A percentile compares a stretch with the other conserved stretches of the same genome.
These are phyloP conservation scores for Penicillium sclerotigenum DNA, from an alignment of 2,329 filamentous ascomycete species.

Conservation along the genomic window DNA sequence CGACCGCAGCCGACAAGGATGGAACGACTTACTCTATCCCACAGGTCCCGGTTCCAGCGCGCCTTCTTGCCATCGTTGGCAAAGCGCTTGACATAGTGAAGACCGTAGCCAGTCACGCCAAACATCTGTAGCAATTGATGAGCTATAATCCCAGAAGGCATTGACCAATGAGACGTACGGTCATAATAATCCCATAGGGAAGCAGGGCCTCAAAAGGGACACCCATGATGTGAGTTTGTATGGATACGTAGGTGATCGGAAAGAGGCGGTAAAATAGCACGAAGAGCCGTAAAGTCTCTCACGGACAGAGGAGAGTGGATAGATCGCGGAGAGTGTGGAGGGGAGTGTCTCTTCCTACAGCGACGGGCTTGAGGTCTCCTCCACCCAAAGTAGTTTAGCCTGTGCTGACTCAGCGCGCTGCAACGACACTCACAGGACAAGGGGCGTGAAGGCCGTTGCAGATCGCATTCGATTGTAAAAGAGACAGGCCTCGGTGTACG, in stretches of 20 bases:
- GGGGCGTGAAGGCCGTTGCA: constrained; percentile 29
- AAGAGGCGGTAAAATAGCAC: neutral
- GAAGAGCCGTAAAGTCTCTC: constrained; percentile 9
- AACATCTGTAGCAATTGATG: constrained; percentile 52
- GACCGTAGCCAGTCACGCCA: constrained; percentile 56
- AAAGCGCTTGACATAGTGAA: constrained; percentile 57
- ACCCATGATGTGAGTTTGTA: constrained; percentile 49
- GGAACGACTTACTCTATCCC: constrained; percentile 58
- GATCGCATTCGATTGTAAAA: constrained; percentile 33
- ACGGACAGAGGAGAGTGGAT: constrained; percentile 1
- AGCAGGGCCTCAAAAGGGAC: constrained; percentile 65
- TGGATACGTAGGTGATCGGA: neutral
- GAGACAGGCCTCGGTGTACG: constrained; percentile 15
- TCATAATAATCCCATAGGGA: constrained; percentile 62
- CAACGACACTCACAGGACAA: constrained; percentile 38
- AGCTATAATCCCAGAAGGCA: constrained; percentile 17
- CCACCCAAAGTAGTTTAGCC: constrained; percentile 33
- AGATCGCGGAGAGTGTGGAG: constrained; percentile 19
- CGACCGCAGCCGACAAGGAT: constrained; percentile 12
- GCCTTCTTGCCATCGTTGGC: constrained; percentile 62
- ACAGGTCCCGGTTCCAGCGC: constrained; percentile 59
- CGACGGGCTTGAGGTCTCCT: constrained; percentile 29
- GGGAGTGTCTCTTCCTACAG: constrained; percentile 12
- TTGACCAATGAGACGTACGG: constrained; percentile 46
- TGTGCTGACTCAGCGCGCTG: constrained; percentile 35